A percentile compares a stretch with the other conserved stretches of the same genome.
Conservation (phyloP, 208 protist genomes). For the Angomonas deanei region DNA sequence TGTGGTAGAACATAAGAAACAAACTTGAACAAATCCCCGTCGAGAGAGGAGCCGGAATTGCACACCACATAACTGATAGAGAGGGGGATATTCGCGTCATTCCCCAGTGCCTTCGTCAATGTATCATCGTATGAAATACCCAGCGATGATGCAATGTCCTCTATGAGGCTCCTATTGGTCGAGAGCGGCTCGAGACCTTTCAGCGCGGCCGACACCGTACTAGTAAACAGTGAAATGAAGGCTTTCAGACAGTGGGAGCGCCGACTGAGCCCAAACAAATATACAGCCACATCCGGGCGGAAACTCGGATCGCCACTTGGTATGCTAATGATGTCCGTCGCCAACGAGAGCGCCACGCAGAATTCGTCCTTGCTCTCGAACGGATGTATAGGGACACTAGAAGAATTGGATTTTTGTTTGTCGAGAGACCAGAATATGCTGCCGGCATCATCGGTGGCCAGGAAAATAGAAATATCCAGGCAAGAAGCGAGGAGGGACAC, state of each 20-base stretch:
- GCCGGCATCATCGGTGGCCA: slow-evolving; percentile 14
- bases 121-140: not conserved
- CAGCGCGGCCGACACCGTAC: slow-evolving; percentile 23
- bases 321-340: slow-evolving; percentile 62
- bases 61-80: slow-evolving; percentile 12
- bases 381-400: slow-evolving; percentile 27
- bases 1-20: slow-evolving; percentile 8
- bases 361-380: slow-evolving; percentile 37
- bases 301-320: slow-evolving; percentile 24
- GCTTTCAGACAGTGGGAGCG: slow-evolving; percentile 43
- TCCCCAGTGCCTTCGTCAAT: not conserved
- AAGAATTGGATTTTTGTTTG: not conserved
- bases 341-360: slow-evolving; percentile 50
- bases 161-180: slow-evolving; percentile 34
- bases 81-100: not conserved
- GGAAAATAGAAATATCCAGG: slow-evolving; percentile 49
- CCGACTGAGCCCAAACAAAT: slow-evolving; percentile 30
- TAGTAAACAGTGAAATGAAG: slow-evolving; percentile 50
- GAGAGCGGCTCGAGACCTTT: slow-evolving; percentile 21
- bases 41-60: not conserved
- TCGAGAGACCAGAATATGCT: slow-evolving; percentile 19
- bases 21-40: slow-evolving; percentile 3
- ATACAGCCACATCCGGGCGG: slow-evolving; percentile 31
- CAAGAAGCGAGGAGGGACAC: slow-evolving; percentile 56
- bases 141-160: slow-evolving; percentile 4